Evolutionary conservation across 2,329 filamentous ascomycete species (phyloP), one percentile per base, ranked within the genome.

Genomic region (Penicillium sp.): DNA sequence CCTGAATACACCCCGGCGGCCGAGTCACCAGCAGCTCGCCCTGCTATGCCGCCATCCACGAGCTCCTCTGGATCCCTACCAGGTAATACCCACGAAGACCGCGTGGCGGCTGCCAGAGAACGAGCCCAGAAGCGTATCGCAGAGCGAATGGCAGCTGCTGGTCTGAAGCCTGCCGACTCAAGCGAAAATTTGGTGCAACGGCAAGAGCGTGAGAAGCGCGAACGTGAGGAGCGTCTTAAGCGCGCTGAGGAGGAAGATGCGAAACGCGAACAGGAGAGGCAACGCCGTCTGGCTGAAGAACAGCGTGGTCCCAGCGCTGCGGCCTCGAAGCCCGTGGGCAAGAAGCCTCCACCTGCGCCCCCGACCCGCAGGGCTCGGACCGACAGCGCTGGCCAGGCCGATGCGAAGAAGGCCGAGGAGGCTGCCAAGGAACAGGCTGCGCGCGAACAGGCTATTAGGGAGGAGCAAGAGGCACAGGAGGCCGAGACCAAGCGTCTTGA

Each of bases 111-210:
- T 59, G 96, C 97, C 60, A 94, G 94, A 64, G 90, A 96, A 64
- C 91, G 96, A 64, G 94, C 93, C 7, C 90, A 97, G 64, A 87
- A 91, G 62, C 87, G 91, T 44, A 97, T 98, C 85, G 91, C 93
- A 23, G 93, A 97, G 66, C 84, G 93, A 45, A 79, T 98, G 57
- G 93, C 93, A 45, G 91, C 91, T 32, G 79, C 97, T 46, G 93
- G 93, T 23, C 85, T 98, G 61, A 94, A 88, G 64, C 82, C 88
- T 19, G 75, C 76, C 13, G 94, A 94, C 60, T 71, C 83, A 26
- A 83, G 84, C 3, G 93, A 98, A 69, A 86, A 82, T 19, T 72
- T 89, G 21, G 79, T 85, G 41, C 90, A 98, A 68, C 80, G 89
- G 46, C 80, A 86, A 43, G 93, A 97, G 61, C 86, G 93, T 18